Conservation (phyloP, 1,284 basidiomycete species). For the Malassezia psittaci region DNA sequence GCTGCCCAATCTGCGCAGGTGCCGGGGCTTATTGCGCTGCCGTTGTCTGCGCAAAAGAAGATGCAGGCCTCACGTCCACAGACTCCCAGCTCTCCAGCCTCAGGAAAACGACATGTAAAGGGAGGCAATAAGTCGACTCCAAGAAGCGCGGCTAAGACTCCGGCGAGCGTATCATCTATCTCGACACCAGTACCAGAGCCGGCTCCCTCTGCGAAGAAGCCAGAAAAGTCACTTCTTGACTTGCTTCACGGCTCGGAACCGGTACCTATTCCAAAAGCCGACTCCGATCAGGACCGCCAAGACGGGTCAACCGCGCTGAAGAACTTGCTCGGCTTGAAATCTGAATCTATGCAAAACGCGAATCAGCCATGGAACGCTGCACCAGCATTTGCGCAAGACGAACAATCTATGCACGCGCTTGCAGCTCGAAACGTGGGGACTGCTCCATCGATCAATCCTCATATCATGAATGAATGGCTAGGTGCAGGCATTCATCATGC, state of each 20-base stretch:
- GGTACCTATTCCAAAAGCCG: constrained; percentile 6
- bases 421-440: too few species aligned
- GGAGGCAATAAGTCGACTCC: neutral
- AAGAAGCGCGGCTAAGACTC: neutral
- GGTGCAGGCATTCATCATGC: neutral
- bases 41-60: constrained; percentile 4
- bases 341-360: neutral
- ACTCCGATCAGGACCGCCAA: neutral
- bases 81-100: neutral
- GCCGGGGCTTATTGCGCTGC: constrained; percentile 11
- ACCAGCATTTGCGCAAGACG: too few species aligned
- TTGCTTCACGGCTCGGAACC: constrained; percentile 8
- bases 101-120: neutral
- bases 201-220: too few species aligned
- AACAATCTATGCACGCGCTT: too few species aligned
- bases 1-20: neutral
- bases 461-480: neutral
- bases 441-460: too few species aligned
- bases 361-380: neutral
- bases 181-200: too few species aligned
- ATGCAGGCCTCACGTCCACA: neutral
- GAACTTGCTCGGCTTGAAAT: constrained; percentile 6
- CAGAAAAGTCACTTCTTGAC: neutral
- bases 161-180: neutral
- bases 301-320: constrained; percentile 12